Evolutionary conservation across 2,329 filamentous ascomycete species (phyloP), one percentile per base, ranked within the genome.

Genomic region (Aciculosporium take): DNA sequence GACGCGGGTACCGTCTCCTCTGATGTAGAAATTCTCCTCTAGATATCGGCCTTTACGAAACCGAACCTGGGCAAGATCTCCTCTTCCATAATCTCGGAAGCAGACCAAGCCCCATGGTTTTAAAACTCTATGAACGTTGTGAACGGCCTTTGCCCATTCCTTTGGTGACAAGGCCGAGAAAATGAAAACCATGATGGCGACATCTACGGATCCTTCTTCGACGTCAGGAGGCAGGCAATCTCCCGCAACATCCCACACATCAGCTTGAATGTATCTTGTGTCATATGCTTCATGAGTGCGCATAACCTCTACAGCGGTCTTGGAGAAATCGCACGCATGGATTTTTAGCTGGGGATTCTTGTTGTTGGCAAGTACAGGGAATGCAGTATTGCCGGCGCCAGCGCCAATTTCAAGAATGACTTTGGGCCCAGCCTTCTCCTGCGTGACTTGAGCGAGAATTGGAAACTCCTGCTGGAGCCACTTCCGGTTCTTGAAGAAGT

Each of bases 401-500:
- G 91, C 91, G 42, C 91, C 91, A 47, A 96, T 85, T 60, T 98
- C 91, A 31, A 98, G 68, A 37, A 98, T 63, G 7, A 79, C 74
- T 44, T 78, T 71, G 20, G 72, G 71, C 3, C 84, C 85, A 2
- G 81, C 78, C 44, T 79, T 78, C 47, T 76, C 72, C 43, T 71
- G 66, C 10, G 83, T 89, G 39, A 94, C 72, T 44, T 84, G 73
- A 20, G 72, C 75, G n/a, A 98, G 67, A 4, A 96, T 67, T 0
- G 91, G 91, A 49, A 98, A 98, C 60, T 98, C 91, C 60, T 96
- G 89, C 49, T 83, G 81, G 25, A 98, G 67, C 91, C 91, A 98
- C 60, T 96, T 96, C 48, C 91, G 76, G 58, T 98, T 84, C 65
- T 98, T 98, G 76, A 98, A 98, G 65, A 98, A 98, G 57, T 96